Evolutionary conservation across 2,329 filamentous ascomycete species (phyloP).

Genomic region (Davidsoniella neocaledoniae): DNA sequence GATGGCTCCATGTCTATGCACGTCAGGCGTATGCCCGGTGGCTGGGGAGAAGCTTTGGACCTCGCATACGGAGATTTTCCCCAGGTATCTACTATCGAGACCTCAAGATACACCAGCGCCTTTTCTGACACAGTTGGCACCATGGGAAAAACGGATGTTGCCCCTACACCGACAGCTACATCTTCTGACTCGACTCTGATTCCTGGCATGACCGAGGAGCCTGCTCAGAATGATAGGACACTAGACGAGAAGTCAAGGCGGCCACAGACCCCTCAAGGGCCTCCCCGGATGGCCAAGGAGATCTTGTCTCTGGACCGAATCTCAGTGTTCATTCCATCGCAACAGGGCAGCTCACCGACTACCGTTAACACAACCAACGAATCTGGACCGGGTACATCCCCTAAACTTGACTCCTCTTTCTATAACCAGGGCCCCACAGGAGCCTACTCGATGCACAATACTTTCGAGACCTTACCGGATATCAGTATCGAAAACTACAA

Average conservation of each 20-base stretch:
- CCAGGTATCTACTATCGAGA: background rate
- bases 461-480: constrained; percentile 7
- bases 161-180: background rate
- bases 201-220: background rate
- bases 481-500: constrained; percentile 7
- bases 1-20: background rate
- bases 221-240: background rate
- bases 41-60: constrained; percentile 4
- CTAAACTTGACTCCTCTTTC: constrained; percentile 4
- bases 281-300: constrained; percentile 8
- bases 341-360: background rate
- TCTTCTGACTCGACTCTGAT: background rate
- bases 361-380: background rate
- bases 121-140: background rate
- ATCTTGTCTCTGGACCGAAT: constrained; percentile 9
- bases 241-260: background rate
- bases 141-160: background rate
- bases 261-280: constrained; percentile 4
- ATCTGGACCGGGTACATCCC: background rate
- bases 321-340: constrained; percentile 11
- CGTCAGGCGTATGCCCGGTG: constrained; percentile 11
- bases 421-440: constrained; percentile 1
- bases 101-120: background rate
- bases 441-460: constrained; percentile 10
- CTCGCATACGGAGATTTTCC: background rate